Evolutionary conservation across 768 basidiomycete species (phyloP), one percentile per base, ranked within the genome.

Genomic region (Agaricus bisporus): DNA sequence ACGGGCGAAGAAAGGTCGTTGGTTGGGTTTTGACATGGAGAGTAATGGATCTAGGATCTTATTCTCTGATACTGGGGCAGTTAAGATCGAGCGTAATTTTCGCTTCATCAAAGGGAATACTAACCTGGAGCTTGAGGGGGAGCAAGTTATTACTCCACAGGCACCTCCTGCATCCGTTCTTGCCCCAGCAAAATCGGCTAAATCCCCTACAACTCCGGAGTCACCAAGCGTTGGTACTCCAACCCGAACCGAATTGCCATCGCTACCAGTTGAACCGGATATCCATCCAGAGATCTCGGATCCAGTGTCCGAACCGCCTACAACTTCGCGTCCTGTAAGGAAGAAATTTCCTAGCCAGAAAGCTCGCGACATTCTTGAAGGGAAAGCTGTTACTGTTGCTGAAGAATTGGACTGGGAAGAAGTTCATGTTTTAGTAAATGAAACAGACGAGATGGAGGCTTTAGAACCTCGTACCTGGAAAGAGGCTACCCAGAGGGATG

Each of bases 1-100:
- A 3, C 48, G 61, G 2, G 65, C 57, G 1, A 43, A 57, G 29
- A 59, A 65, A 45, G 71, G 66, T 7, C 47, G 59, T 2, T 76
- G 68, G 65, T 43, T 77, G 7, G 73, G 75, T n/a, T 60, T 66
- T 50, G 67, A 69, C 47, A 56, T 62, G 2, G 6, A 59, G 22
- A 65, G 51, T 0, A 57, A 63, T 22, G 73, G 68, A 2, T 53
- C 60, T 41, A 46, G 63, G 18, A 57, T 74, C 6, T 73, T 68
- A 47, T 73, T 68, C 69, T 66, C 65, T 3, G 62, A 62, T 14
- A 65, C 49, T 17, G 46, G 56, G 1, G 58, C 1, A 63, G 60
- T 75, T 5, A 63, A 55, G 12, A 61, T 69, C 3, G 66, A 73
- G 56, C 41, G 60, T 7, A 69, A 66, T 41, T 59, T 70, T 12